Evolutionary conservation across 2,329 filamentous ascomycete species (phyloP).

Genomic region (Penicillium occitanis): DNA sequence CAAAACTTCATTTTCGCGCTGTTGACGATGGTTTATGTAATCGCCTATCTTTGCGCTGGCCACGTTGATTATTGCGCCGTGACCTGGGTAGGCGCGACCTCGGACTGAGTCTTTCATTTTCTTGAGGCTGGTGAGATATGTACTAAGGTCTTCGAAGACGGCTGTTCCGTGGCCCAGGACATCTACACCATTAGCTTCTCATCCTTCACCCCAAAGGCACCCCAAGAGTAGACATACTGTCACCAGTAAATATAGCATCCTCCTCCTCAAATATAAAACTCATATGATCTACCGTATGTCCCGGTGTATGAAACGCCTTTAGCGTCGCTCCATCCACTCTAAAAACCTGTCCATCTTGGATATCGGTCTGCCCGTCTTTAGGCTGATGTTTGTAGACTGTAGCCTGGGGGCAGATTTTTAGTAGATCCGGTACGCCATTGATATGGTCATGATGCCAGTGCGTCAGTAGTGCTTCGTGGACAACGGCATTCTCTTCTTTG

Average conservation of each 20-base stretch:
- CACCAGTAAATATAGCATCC: slow-evolving; percentile 81
- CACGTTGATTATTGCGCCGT: slow-evolving; percentile 75
- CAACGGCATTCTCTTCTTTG: slow-evolving; percentile 63
- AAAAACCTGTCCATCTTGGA: slow-evolving; percentile 57
- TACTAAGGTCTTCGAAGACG: slow-evolving; percentile 73
- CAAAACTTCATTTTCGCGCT: slow-evolving; percentile 76
- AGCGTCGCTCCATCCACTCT: slow-evolving; percentile 59
- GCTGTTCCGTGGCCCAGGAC: slow-evolving; percentile 83
- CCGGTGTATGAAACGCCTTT: slow-evolving; percentile 65
- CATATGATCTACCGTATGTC: slow-evolving; percentile 83
- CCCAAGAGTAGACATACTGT: slow-evolving; percentile 53
- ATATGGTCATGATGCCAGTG: slow-evolving; percentile 93
- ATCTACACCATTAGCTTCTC: slow-evolving; percentile 41
- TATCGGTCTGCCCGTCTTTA: slow-evolving; percentile 49
- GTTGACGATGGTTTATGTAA: slow-evolving; percentile 78
- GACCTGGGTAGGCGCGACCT: slow-evolving; percentile 79
- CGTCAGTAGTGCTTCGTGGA: slow-evolving; percentile 73
- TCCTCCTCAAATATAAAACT: slow-evolving; percentile 73
- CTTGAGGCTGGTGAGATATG: slow-evolving; percentile 68
- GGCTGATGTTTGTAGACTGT: slow-evolving; percentile 68
- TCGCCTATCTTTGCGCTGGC: slow-evolving; percentile 71
- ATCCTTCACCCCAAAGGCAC: neutral
- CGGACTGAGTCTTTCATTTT: slow-evolving; percentile 62
- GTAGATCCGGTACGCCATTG: slow-evolving; percentile 70
- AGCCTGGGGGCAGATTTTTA: slow-evolving; percentile 61